These are phyloP conservation scores for Seiridium cupressi DNA, from an alignment of 2,329 filamentous ascomycete genomes.

Conservation along the genomic window DNA sequence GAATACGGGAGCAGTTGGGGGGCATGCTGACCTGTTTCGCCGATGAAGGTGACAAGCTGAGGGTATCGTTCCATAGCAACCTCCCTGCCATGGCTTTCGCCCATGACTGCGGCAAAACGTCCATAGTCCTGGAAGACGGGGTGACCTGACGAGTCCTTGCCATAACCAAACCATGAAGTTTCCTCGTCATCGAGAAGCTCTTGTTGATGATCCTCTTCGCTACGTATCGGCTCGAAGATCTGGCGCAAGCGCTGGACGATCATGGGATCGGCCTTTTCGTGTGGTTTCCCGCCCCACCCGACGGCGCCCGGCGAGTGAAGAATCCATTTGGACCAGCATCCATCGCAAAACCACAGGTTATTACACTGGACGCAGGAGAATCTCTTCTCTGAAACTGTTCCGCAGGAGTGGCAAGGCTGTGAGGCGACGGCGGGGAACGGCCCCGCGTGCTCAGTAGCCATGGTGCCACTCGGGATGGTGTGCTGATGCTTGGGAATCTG, in stretches of 20 bases:
- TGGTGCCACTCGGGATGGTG: neutral
- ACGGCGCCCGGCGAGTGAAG: constrained; percentile 16
- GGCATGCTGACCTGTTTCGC: constrained; percentile 23
- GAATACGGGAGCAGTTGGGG: too few species aligned
- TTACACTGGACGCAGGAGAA: constrained; percentile 31
- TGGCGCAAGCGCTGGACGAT: constrained; percentile 2
- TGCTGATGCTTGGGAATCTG: neutral
- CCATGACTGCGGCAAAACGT: constrained; percentile 35
- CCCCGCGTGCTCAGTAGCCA: neutral
- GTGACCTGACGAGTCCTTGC: neutral
- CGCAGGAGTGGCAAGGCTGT: constrained; percentile 28
- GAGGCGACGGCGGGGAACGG: constrained; percentile 8
- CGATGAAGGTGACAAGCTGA: constrained; percentile 35
- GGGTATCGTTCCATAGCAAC: constrained; percentile 18
- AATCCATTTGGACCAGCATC: constrained; percentile 30
- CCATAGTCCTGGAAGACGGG: constrained; percentile 38
- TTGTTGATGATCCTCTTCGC: constrained; percentile 4
- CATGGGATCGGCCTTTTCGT: constrained; percentile 10
- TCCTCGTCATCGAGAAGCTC: constrained; percentile 3
- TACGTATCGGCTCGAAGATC: constrained; percentile 6
- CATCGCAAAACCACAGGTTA: constrained; percentile 29
- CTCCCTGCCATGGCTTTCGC: constrained; percentile 4
- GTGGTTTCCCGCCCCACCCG: constrained; percentile 25
- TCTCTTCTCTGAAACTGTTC: constrained; percentile 22
- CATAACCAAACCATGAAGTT: constrained; percentile 7